Conservation (phyloP, 192 early-diverging fungal genomes). For the Allomyces javanicus region DNA sequence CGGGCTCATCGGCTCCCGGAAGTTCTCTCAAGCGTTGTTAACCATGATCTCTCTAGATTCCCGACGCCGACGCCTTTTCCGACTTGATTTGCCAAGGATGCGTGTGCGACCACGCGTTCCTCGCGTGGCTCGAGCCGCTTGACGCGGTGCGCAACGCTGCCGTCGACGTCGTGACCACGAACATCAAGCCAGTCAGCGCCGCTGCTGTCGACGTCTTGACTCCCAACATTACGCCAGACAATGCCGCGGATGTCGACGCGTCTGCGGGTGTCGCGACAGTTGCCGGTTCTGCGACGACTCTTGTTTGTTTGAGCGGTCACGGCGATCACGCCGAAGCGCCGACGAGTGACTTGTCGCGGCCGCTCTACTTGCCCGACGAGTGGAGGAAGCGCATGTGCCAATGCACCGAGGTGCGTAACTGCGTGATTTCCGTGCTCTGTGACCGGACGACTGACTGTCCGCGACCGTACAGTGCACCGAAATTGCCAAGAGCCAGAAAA, state of each 20-base stretch:
- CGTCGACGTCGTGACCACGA: slow-evolving; percentile 2
- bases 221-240: background rate
- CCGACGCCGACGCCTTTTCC: slow-evolving; percentile 31
- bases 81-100: slow-evolving; percentile 52
- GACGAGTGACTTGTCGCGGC: slow-evolving; percentile 5
- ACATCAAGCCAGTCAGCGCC: background rate
- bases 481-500: slow-evolving; percentile 18
- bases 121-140: slow-evolving; percentile 14
- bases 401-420: slow-evolving; percentile 22
- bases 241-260: too few species aligned
- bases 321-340: slow-evolving; percentile 8
- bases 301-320: background rate
- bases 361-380: slow-evolving; percentile 45
- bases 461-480: slow-evolving; percentile 17
- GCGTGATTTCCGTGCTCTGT: slow-evolving; percentile 1
- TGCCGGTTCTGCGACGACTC: too few species aligned
- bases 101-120: slow-evolving; percentile 20
- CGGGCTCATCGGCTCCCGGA: background rate
- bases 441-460: background rate
- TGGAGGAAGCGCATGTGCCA: slow-evolving; percentile 57
- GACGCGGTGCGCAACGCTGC: slow-evolving; percentile 8
- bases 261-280: too few species aligned
- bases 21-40: background rate
- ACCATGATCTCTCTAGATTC: slow-evolving; percentile 13
- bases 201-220: background rate